phyloP scores from a whole-genome alignment of 768 basidiomycete species.

The Hygrophorus russula region DNA sequence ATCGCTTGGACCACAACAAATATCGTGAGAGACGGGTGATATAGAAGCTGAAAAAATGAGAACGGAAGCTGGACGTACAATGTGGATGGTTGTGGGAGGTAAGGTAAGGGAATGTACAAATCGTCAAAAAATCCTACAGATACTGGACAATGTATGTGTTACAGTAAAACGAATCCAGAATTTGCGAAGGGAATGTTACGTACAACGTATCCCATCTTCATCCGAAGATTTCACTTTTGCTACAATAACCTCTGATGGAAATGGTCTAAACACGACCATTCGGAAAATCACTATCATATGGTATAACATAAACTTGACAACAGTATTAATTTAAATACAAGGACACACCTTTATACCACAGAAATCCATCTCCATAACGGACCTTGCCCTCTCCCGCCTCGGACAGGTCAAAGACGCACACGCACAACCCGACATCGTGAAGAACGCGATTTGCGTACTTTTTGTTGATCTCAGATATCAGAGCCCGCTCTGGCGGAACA shows the following conservation, averaged over 20 bases:
- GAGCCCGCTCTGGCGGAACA: constrained; percentile 62
- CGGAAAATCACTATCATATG: constrained; percentile 63
- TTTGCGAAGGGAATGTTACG: constrained; percentile 15
- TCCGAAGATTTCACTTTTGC: constrained; percentile 85
- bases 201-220: constrained; percentile 75
- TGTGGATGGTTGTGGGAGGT: constrained; percentile 72
- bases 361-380: constrained; percentile 85
- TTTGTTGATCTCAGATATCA: constrained; percentile 82
- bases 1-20: constrained; percentile 37
- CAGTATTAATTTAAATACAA: not conserved
- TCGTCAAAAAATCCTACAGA: constrained; percentile 91
- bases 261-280: constrained; percentile 86
- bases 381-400: constrained; percentile 88
- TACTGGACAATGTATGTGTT: constrained; percentile 32
- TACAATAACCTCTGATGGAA: constrained; percentile 79
- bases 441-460: constrained; percentile 91
- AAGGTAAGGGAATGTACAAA: constrained; percentile 69
- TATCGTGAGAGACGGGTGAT: not conserved
- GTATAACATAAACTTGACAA: constrained; percentile 1
- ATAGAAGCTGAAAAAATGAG: not conserved
- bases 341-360: constrained; percentile 83
- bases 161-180: not conserved
- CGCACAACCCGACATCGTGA: constrained; percentile 84
- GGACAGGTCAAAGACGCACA: constrained; percentile 81
- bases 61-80: constrained; percentile 39